A percentile compares a stretch with the other conserved stretches of the same genome.
Evolutionary conservation across 805 yeast species (phyloP).

Genomic region (Wickerhamiella slavikovae): DNA sequence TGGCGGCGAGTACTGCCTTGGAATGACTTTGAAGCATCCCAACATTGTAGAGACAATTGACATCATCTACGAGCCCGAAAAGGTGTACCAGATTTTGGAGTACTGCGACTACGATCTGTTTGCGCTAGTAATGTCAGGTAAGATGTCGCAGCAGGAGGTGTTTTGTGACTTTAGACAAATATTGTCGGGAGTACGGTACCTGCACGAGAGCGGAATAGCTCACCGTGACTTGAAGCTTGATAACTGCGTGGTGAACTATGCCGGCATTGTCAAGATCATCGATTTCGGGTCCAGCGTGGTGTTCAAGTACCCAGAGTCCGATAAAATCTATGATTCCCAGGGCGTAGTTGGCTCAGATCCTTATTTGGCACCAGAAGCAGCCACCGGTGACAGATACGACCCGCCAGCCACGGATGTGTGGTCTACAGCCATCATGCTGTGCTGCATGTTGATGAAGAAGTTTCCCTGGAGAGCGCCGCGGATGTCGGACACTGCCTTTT

Average conservation of each 20-base stretch:
- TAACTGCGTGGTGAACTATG: constrained; percentile 67
- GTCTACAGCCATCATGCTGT: constrained; percentile 79
- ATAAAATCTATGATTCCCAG: constrained; percentile 48
- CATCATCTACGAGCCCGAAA: constrained; percentile 44
- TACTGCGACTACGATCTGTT: constrained; percentile 84
- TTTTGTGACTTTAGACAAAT: constrained; percentile 83
- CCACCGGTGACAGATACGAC: constrained; percentile 63
- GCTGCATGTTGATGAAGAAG: constrained; percentile 79
- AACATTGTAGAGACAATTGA: constrained; percentile 70
- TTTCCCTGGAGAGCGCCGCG: constrained; percentile 94
- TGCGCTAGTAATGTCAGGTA: constrained; percentile 85
- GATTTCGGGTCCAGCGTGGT: constrained; percentile 92
- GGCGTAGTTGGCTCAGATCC: constrained; percentile 85
- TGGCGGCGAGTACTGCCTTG: constrained; percentile 62
- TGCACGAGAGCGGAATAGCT: constrained; percentile 64
- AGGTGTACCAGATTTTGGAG: constrained; percentile 75
- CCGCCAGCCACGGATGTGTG: constrained; percentile 89
- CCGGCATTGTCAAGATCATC: constrained; percentile 75
- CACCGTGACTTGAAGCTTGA: constrained; percentile 85
- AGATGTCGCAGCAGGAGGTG: constrained; percentile 61
- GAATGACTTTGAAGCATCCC: constrained; percentile 56
- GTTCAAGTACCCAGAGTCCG: constrained; percentile 68
- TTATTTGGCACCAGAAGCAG: constrained; percentile 78
- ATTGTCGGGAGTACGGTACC: constrained; percentile 56
- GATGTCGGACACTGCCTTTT: constrained; percentile 60